Conservation (phyloP, 371 early-diverging fungal species). For the Mucor saturninus region DNA sequence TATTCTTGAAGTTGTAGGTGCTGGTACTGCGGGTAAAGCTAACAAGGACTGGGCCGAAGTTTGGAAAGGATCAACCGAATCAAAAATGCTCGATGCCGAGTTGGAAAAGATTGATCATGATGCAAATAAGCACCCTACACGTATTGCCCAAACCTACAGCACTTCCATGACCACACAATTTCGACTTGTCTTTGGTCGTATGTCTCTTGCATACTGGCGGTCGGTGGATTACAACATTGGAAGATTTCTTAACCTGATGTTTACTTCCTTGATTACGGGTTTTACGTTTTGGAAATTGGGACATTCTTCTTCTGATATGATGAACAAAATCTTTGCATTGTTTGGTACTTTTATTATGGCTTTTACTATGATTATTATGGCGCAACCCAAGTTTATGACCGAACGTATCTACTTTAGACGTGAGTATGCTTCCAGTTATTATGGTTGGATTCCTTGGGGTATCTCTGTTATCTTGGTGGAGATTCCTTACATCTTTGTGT, state of each 20-base stretch:
- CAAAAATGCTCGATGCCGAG: constrained; percentile 24
- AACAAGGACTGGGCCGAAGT: constrained; percentile 57
- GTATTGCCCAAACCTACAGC: constrained; percentile 27
- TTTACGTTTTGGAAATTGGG: constrained; percentile 62
- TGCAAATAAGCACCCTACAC: constrained; percentile 18
- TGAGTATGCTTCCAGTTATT: constrained; percentile 69
- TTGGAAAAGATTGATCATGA: constrained; percentile 17
- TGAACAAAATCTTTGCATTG: constrained; percentile 70
- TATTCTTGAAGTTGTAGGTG: constrained; percentile 53
- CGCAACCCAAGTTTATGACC: constrained; percentile 56
- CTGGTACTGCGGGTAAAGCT: constrained; percentile 45
- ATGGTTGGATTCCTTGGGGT: constrained; percentile 67
- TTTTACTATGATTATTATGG: constrained; percentile 38
- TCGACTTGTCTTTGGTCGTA: constrained; percentile 48
- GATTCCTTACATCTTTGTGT: constrained; percentile 54
- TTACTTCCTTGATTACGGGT: constrained; percentile 54
- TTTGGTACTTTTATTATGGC: constrained; percentile 67
- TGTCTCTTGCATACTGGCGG: constrained; percentile 62
- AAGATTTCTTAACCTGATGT: constrained; percentile 45
- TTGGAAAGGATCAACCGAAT: constrained; percentile 48
- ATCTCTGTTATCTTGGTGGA: constrained; percentile 54
- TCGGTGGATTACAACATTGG: constrained; percentile 62
- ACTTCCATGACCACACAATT: constrained; percentile 40
- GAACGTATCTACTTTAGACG: constrained; percentile 69
- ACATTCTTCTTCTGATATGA: constrained; percentile 56